phyloP scores from a whole-genome alignment of 2,329 filamentous ascomycete genomes.

The Colletotrichum agaves region DNA sequence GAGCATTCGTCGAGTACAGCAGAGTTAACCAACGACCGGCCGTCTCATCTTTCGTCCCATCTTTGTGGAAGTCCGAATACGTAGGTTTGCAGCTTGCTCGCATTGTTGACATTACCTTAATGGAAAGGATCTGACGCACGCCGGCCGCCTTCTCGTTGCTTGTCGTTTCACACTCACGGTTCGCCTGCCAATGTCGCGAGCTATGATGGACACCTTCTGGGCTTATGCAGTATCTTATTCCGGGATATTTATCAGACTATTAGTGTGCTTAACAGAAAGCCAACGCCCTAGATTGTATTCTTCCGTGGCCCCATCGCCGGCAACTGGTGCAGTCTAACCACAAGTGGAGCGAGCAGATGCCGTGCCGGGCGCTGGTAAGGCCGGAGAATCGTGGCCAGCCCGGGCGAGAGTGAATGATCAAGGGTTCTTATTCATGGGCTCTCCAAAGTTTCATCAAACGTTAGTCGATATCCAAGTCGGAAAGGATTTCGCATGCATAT shows the following conservation, averaged over 20 bases:
- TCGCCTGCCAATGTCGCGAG: conserved; percentile 25
- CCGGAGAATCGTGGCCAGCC: neutral
- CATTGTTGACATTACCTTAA: conserved; percentile 34
- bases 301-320: conserved; percentile 7
- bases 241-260: too few relatives aligned
- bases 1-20: neutral
- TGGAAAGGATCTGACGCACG: neutral
- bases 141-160: neutral
- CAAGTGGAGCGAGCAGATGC: conserved; percentile 28
- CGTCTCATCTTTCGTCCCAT: conserved; percentile 34
- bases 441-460: too few relatives aligned
- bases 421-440: too few relatives aligned
- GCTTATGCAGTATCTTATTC: neutral
- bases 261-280: neutral
- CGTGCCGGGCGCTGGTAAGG: conserved; percentile 14
- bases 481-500: too few relatives aligned
- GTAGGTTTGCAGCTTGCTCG: conserved; percentile 27
- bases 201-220: neutral
- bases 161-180: conserved; percentile 22
- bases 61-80: conserved; percentile 3
- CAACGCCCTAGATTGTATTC: conserved; percentile 32
- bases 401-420: too few relatives aligned
- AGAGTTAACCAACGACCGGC: conserved; percentile 9
- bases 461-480: too few relatives aligned
- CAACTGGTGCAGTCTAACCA: neutral